These are phyloP conservation scores for Euphrasia confusa DNA, from an alignment of 257 asterid species.

Conservation along the genomic window DNA sequence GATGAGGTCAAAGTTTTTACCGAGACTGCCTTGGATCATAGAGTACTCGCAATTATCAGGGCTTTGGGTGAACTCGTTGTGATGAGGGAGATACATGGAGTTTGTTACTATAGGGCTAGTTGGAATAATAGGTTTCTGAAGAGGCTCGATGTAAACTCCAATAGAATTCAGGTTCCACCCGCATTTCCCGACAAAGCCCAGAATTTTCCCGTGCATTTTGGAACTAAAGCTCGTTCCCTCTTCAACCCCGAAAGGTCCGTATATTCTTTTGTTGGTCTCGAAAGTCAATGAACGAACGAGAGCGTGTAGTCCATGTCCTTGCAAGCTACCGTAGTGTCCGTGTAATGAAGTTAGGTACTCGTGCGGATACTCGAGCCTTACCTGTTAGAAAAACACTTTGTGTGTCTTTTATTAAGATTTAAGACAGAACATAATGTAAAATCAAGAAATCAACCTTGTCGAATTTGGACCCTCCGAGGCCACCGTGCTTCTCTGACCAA, in stretches of 20 bases:
- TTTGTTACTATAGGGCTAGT: slow-evolving; percentile 19
- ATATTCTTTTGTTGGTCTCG: slow-evolving; percentile 50
- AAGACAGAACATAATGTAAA: neutral
- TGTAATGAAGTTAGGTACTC: slow-evolving; percentile 60
- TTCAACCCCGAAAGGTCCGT: slow-evolving; percentile 65
- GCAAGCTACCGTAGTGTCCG: slow-evolving; percentile 61
- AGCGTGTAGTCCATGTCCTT: slow-evolving; percentile 42
- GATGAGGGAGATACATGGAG: slow-evolving; percentile 20
- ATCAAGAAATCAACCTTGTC: slow-evolving; percentile 39
- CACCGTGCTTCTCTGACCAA: slow-evolving; percentile 76
- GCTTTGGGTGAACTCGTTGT: slow-evolving; percentile 20
- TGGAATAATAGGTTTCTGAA: slow-evolving; percentile 20
- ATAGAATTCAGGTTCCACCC: slow-evolving; percentile 70
- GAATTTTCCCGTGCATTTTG: slow-evolving; percentile 44
- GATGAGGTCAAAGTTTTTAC: slow-evolving; percentile 47
- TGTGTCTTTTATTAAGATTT: no score
- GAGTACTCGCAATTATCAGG: slow-evolving; percentile 39
- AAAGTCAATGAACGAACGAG: slow-evolving; percentile 58
- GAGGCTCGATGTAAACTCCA: slow-evolving; percentile 59
- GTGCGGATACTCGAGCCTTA: slow-evolving; percentile 56
- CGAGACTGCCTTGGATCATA: slow-evolving; percentile 59
- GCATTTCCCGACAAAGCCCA: slow-evolving; percentile 68
- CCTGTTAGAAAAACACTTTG: slow-evolving; percentile 29
- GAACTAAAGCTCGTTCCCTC: slow-evolving; percentile 59
- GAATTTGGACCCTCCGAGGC: slow-evolving; percentile 49